A percentile compares a stretch with the other conserved stretches of the same genome.
These are phyloP conservation scores for Dillenia suffruticosa DNA, from an alignment of 164 flowering plant species.

Conservation along the genomic window DNA sequence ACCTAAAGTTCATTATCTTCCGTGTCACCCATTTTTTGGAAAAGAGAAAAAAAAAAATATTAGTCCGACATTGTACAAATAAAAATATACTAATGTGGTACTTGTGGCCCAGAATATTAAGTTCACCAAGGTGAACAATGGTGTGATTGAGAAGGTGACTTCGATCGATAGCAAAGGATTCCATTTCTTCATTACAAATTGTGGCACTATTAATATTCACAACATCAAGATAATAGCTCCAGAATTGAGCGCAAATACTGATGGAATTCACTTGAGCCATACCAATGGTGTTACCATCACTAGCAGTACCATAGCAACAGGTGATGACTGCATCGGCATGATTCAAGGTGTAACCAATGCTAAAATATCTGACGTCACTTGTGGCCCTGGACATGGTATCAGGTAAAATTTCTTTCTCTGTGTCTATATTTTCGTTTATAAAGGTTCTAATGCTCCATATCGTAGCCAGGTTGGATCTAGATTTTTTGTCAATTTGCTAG, in stretches of 20 bases:
- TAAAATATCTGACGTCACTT: slow-evolving; percentile 19
- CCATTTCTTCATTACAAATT: slow-evolving; percentile 25
- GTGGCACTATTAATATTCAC: slow-evolving; percentile 14
- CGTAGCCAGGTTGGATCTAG: too few relatives aligned
- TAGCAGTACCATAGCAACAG: slow-evolving; percentile 32
- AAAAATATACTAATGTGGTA: background rate
- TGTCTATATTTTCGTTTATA: too few relatives aligned
- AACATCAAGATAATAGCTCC: slow-evolving; percentile 41
- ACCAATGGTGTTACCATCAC: slow-evolving; percentile 23
- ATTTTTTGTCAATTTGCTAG: too few relatives aligned
- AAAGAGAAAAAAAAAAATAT: too few relatives aligned
- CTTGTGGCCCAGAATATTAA: slow-evolving; percentile 35
- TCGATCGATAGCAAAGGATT: slow-evolving; percentile 38
- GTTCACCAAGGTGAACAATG: slow-evolving; percentile 22
- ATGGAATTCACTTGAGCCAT: slow-evolving; percentile 48
- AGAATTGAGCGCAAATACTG: slow-evolving; percentile 55
- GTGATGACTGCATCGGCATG: slow-evolving; percentile 62
- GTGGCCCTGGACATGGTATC: slow-evolving; percentile 69
- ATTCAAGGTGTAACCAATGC: slow-evolving; percentile 37
- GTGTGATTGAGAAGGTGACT: slow-evolving; percentile 19
- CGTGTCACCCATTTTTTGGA: background rate
- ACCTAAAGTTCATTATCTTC: too few relatives aligned
- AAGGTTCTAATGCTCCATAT: too few relatives aligned
- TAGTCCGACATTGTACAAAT: background rate
- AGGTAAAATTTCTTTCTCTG: slow-evolving; percentile 23